Base-by-base conservation (phyloP, 768 basidiomycete species). In the Hypholoma sublateritium region DNA sequence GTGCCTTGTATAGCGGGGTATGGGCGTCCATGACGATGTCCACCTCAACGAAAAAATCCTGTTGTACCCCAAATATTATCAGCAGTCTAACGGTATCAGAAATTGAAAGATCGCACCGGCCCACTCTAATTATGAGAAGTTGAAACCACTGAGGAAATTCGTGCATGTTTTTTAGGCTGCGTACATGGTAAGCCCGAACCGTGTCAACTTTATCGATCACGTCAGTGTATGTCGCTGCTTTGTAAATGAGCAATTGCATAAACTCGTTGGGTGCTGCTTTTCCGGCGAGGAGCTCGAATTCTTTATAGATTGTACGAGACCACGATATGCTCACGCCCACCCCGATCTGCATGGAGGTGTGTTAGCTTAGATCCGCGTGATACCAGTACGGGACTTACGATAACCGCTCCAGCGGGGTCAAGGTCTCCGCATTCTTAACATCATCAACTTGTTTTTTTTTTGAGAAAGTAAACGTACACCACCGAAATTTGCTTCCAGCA, bases 21-120 rank as follows among this genome's bases (percentile, higher is more conserved):
- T 85, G 84, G 9, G 88, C 88, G 58, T 87, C 82, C 88, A 98
- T 91, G 41, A 98, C 95, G 44, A 98, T 83, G 70, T 99, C 97
- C 13, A 98, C 80, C 72, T 98, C 97, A 43, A 98, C 95, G 67
- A 95, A 91, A 67, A 93, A 96, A 57, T 93, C 83, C 88, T 90
- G 64, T 32, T 32, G 28, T 28, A 42, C 9, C 5, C 28, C 28
- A 32, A 39, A 16, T 34, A 55, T 17, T 5, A 56, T 19, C 46
- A 50, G 46, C n/a, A 6, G 28, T 48, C 49, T 50, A 45, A 11
- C 4, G 35, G 17, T 11, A 8, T 25, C 36, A 55, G 21, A 21
- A n/a, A 17, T 42, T 14, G n/a, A 2, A 19, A n/a, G 49, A 32
- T 32, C 58, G 49, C 63, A 90, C 88, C 34, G 89, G 89, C 49